These are phyloP conservation scores for Thielaviopsis cerberus DNA, from an alignment of 2,329 filamentous ascomycete genomes.

Conservation along the genomic window DNA sequence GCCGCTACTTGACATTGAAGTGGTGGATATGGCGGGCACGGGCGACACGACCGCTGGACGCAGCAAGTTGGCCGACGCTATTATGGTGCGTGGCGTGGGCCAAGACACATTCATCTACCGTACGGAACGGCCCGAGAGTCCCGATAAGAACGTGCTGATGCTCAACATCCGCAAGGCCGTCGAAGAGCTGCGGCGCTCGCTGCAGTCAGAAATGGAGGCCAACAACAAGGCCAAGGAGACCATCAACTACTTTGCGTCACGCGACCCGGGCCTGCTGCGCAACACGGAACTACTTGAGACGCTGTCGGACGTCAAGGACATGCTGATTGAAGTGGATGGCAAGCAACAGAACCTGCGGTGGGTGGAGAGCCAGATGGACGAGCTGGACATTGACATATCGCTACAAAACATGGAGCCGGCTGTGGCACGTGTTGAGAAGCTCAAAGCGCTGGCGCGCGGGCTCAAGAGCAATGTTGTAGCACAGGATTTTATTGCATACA, in stretches of 20 bases:
- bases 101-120: conserved; percentile 89
- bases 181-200: conserved; percentile 71
- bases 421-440: conserved; percentile 65
- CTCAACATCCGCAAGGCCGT: conserved; percentile 83
- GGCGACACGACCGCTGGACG: conserved; percentile 29
- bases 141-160: conserved; percentile 63
- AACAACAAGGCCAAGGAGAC: conserved; percentile 70
- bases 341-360: conserved; percentile 91
- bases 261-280: conserved; percentile 57
- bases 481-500: conserved; percentile 80
- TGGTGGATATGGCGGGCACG: conserved; percentile 65
- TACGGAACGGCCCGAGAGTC: conserved; percentile 61
- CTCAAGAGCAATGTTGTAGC: conserved; percentile 74
- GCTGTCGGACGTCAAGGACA: conserved; percentile 61
- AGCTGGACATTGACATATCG: conserved; percentile 88
- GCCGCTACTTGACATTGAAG: conserved; percentile 79
- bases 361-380: conserved; percentile 89
- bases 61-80: conserved; percentile 60
- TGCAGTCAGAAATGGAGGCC: conserved; percentile 73
- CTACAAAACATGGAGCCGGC: conserved; percentile 75
- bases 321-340: conserved; percentile 88
- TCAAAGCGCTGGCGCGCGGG: conserved; percentile 59
- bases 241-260: conserved; percentile 67
- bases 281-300: conserved; percentile 67
- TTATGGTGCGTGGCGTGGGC: conserved; percentile 73